Conservation (phyloP, 345 rosid species). For the Conringia planisiliqua region DNA sequence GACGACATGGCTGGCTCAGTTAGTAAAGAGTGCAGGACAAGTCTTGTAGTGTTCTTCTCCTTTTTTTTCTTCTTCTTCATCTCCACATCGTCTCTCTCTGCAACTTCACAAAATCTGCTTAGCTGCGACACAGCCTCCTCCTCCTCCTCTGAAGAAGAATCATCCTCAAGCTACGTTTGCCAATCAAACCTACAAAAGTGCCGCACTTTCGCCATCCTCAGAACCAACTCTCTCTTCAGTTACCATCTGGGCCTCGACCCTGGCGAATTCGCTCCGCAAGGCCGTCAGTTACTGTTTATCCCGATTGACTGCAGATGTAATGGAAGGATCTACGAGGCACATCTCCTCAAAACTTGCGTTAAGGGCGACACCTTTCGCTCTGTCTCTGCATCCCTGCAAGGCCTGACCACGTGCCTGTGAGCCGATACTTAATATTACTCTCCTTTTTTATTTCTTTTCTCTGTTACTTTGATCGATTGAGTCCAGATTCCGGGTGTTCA, state of each 20-base stretch:
- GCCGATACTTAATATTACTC: background rate
- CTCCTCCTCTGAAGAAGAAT: slow-evolving; percentile 37
- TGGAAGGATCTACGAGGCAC: slow-evolving; percentile 54
- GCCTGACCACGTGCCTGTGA: slow-evolving; percentile 61
- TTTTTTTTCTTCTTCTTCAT: slow-evolving; percentile 20
- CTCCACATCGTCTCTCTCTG: slow-evolving; percentile 32
- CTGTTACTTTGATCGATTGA: background rate
- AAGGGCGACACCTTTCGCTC: slow-evolving; percentile 60
- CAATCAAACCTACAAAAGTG: slow-evolving; percentile 37
- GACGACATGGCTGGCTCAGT: slow-evolving; percentile 42
- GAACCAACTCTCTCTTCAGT: slow-evolving; percentile 50
- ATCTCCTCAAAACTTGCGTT: slow-evolving; percentile 40
- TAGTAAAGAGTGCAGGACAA: slow-evolving; percentile 35
- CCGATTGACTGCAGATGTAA: slow-evolving; percentile 65
- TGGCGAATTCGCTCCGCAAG: slow-evolving; percentile 45
- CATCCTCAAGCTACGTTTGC: slow-evolving; percentile 46
- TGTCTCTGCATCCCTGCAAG: slow-evolving; percentile 60
- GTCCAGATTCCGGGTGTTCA: background rate
- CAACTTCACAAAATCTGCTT: slow-evolving; percentile 28
- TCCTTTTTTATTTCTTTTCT: background rate
- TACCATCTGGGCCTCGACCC: slow-evolving; percentile 51
- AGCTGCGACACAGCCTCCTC: slow-evolving; percentile 46
- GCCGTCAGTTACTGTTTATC: slow-evolving; percentile 51
- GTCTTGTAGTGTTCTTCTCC: slow-evolving; percentile 29
- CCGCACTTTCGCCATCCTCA: slow-evolving; percentile 55